A percentile compares a stretch with the other conserved stretches of the same genome.
Conservation (phyloP, 139 green algal genomes). For the Zygnema cylindricum region DNA sequence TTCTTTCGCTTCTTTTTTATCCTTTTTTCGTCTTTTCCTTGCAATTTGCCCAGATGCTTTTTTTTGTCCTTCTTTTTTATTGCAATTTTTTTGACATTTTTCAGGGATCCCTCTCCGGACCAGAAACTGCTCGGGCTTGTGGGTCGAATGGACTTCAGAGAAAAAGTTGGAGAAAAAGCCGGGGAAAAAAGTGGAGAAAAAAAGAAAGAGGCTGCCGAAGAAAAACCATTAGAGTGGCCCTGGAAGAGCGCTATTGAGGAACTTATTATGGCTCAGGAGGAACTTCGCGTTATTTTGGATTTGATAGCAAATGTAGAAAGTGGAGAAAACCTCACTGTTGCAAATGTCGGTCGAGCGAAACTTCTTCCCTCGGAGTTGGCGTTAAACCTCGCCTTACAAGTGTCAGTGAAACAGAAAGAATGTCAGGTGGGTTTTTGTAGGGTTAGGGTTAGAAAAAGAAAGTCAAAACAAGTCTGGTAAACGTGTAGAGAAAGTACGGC, state of each 20-base stretch:
- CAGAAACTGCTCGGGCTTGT: conserved; percentile 17
- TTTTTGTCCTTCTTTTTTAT: too few species aligned
- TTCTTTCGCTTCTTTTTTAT: too few species aligned
- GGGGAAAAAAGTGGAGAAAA: neutral
- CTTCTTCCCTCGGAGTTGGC: neutral
- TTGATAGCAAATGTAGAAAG: neutral
- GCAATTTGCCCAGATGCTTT: too few species aligned
- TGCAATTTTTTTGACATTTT: conserved; percentile 3
- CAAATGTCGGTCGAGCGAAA: neutral
- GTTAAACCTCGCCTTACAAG: neutral
- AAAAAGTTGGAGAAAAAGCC: neutral
- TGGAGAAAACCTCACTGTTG: neutral
- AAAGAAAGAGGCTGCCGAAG: neutral
- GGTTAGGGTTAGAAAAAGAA: too few species aligned
- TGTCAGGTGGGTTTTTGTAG: too few species aligned
- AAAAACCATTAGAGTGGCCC: neutral
- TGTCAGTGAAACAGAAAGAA: conserved; percentile 11
- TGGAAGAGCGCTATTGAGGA: conserved; percentile 20
- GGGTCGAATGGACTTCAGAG: neutral
- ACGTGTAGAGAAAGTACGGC: too few species aligned
- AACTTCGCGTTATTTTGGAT: conserved; percentile 20
- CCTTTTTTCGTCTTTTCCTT: too few species aligned
- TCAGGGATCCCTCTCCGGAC: neutral
- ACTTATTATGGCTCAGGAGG: conserved; percentile 12
- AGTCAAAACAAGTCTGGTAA: too few species aligned